Evolutionary conservation across 352 stramenopile species (phyloP).

Genomic region (Globisporangium echinulatum): DNA sequence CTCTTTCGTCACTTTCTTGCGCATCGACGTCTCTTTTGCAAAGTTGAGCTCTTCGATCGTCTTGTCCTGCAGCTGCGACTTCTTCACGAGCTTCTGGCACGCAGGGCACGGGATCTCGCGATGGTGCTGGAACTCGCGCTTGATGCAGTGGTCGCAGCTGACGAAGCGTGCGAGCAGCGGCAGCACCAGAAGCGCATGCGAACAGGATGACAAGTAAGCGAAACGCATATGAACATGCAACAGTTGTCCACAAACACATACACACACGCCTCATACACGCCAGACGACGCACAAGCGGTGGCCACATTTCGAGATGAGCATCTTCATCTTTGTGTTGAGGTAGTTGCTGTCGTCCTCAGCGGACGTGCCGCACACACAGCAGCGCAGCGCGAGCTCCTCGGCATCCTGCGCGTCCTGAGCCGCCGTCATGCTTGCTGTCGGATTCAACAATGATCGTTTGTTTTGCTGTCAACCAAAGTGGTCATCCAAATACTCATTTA

Average conservation of each 20-base stretch:
- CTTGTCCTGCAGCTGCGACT: slow-evolving; percentile 86
- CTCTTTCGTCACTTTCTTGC: slow-evolving; percentile 86
- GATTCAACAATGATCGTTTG: too few relatives aligned
- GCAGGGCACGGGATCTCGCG: slow-evolving; percentile 77
- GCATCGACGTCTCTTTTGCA: slow-evolving; percentile 78
- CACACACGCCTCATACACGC: neutral
- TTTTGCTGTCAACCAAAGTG: too few relatives aligned
- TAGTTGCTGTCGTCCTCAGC: slow-evolving; percentile 84
- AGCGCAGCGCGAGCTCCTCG: slow-evolving; percentile 75
- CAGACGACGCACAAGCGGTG: slow-evolving; percentile 72
- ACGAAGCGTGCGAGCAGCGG: neutral
- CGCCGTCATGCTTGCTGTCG: slow-evolving; percentile 18
- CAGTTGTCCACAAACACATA: too few relatives aligned
- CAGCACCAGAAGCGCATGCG: neutral
- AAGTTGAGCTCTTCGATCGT: slow-evolving; percentile 87
- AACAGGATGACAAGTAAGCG: neutral
- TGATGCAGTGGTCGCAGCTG: slow-evolving; percentile 84
- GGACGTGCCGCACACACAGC: slow-evolving; percentile 85
- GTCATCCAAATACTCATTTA: too few relatives aligned
- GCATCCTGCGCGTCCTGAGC: slow-evolving; percentile 26
- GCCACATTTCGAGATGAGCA: slow-evolving; percentile 88
- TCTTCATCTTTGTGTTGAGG: slow-evolving; percentile 90
- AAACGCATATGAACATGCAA: neutral
- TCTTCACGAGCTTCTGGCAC: slow-evolving; percentile 83
- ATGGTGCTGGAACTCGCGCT: slow-evolving; percentile 84